phyloP scores from a whole-genome alignment of 176 grass and related monocot genomes.

The Oryza australiensis region DNA sequence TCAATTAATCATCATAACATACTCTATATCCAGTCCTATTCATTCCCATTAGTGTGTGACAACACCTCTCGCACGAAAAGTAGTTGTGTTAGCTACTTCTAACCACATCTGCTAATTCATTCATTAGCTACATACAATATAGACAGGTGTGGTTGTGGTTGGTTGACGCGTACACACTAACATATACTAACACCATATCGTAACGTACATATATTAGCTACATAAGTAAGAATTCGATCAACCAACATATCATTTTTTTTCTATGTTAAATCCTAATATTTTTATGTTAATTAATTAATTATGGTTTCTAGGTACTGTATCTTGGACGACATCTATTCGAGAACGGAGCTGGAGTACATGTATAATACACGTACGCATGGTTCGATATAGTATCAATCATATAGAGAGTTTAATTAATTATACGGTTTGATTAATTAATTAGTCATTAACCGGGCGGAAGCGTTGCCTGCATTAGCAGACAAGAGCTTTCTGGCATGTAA shows the following conservation, averaged over 20 bases:
- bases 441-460: background rate
- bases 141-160: background rate
- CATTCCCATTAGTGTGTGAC: background rate
- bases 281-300: no score
- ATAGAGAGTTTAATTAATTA: no score
- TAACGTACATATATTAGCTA: no score
- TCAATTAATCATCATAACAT: background rate
- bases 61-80: background rate
- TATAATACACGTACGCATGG: background rate
- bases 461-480: background rate
- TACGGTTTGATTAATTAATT: background rate
- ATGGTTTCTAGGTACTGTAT: no score
- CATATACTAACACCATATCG: no score
- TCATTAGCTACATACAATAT: background rate
- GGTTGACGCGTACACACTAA: background rate
- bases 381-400: background rate
- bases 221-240: no score
- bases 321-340: no score
- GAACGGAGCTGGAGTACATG: no score
- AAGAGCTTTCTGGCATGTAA: background rate
- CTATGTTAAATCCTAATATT: no score
- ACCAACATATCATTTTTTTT: no score
- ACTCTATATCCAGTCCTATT: background rate
- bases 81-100: background rate
- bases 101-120: background rate